Conservation (phyloP, 495 filamentous ascomycete genomes). For the Penicillium bovifimosum region DNA sequence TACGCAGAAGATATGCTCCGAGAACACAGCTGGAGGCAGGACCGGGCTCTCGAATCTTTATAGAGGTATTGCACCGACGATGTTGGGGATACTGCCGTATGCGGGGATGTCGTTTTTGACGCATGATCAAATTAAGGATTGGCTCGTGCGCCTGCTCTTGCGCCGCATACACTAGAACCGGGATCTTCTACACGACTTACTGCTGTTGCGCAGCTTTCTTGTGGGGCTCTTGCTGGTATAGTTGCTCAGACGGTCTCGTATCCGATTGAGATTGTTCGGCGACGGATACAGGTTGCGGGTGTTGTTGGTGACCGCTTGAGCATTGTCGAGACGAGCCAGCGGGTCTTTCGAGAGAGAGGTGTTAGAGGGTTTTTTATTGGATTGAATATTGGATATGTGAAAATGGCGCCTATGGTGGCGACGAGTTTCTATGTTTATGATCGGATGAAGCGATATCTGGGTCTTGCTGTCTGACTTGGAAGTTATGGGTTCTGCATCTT, state of each 20-base stretch:
- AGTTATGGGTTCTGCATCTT: too few species aligned
- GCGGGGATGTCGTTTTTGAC: constrained; percentile 90
- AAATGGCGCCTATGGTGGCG: constrained; percentile 83
- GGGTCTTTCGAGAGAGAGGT: constrained; percentile 67
- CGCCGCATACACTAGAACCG: constrained; percentile 58
- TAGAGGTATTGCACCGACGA: constrained; percentile 80
- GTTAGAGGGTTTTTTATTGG: constrained; percentile 81
- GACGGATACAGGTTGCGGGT: constrained; percentile 88
- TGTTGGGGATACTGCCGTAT: constrained; percentile 88
- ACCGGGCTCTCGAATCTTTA: constrained; percentile 64
- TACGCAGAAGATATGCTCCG: constrained; percentile 65
- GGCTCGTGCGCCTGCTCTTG: constrained; percentile 54
- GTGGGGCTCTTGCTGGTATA: constrained; percentile 75
- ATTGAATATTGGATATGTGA: constrained; percentile 84
- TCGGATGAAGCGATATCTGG: constrained; percentile 27
- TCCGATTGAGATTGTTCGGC: constrained; percentile 79
- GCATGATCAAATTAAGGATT: constrained; percentile 74
- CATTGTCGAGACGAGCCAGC: constrained; percentile 65
- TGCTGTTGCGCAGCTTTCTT: constrained; percentile 65
- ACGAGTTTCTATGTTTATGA: constrained; percentile 73
- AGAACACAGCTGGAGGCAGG: constrained; percentile 60
- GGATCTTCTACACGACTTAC: constrained; percentile 45
- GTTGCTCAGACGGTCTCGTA: constrained; percentile 84
- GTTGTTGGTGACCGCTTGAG: constrained; percentile 76
- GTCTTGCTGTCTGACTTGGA: too few species aligned